Base-by-base conservation (phyloP, 345 rosid species). In the Populus ilicifolia region DNA sequence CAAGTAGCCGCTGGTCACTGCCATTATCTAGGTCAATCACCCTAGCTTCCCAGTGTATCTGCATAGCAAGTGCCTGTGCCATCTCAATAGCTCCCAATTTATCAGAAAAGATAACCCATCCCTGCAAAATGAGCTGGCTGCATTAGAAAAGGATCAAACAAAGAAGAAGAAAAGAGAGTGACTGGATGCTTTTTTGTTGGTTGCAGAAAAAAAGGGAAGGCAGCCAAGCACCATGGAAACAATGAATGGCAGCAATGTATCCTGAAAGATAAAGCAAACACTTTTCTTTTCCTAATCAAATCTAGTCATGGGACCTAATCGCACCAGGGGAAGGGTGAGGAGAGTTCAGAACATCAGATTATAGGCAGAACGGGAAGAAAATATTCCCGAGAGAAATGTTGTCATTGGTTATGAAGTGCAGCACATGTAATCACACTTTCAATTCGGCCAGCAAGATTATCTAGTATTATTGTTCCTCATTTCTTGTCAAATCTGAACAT, bases 31-130 rank as follows among this genome's bases (percentile, higher is more conserved):
- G 89, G 88, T 91, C 97, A 20, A 94, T 92, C 81, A 94, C 94
- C 79, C 99, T 86, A 80, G 98, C 98, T 90, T 96, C 98, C 99
- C 98, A 96, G n/a, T 91, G 90, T 21, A 94, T 85, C 77, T 91
- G 90, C 30, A 95, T 84, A 59, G 91, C 92, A 72, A 94, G 87
- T 77, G 83, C 78, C 6, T 98, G 89, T 44, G 95, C 97, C 89
- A 87, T 86, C 88, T 94, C 98, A 59, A 94, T 89, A 59, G 87
- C 84, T 82, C 90, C 95, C 81, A 92, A 6, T 48, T 86, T 94
- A 82, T 96, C 99, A 9, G 84, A 84, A 65, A 96, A 77, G 72
- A 96, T 88, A 77, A 92, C 88, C 99, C 99, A 96, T 81, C 99
- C 98, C 99, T 96, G 81, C 73, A 61, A 61, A 71, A 64, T 74